Base-by-base conservation (phyloP, 305 asterid species). In the Plantago coronopus region DNA sequence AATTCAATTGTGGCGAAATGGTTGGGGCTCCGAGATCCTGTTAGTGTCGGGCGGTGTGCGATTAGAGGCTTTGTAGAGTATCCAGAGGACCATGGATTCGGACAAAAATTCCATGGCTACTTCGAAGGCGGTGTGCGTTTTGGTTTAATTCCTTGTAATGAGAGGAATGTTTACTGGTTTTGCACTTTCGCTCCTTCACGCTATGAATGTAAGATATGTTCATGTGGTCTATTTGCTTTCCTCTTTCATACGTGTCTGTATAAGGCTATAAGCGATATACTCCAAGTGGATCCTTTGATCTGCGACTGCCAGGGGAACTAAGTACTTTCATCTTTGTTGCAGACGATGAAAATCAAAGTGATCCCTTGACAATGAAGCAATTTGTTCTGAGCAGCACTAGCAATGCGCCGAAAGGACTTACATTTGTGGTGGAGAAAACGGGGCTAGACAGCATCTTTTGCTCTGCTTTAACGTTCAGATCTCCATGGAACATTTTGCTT, bases 71-170 rank as follows among this genome's bases (percentile, higher is more conserved):
- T 78, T 17, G 86, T 74, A 17, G 68, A 65, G 17, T 84, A 69
- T 15, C 72, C 78, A 1, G 65, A 77, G 3, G 72, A 65, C 62
- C 95, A 86, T 72, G 87, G 66, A 21, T 76, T 82, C 25, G 69
- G 72, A 73, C 84, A 94, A 5, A 81, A 74, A 48, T 4, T 76
- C 12, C 68, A 75, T n/a, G 59, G 68, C 13, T 76, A 71, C 75
- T 73, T 81, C 55, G 91, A 83, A 9, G 81, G 81, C 43, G 97
- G 97, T 0, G 71, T 84, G 17, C 81, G 94, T 12, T 75, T 58
- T 20, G 97, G 97, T 17, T 66, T 86, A 59, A 27, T 75, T 17
- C 97, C 97, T 9, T 76, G 83, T 65, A 85, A 86, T 64, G 74
- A 71, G 22, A 78, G 76, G 53, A 71, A 78, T 61, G 22, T 84